Evolutionary conservation across 2,329 filamentous ascomycete genomes (phyloP), one percentile per base, ranked within the genome.

Genomic region (Fusarium palustre): DNA sequence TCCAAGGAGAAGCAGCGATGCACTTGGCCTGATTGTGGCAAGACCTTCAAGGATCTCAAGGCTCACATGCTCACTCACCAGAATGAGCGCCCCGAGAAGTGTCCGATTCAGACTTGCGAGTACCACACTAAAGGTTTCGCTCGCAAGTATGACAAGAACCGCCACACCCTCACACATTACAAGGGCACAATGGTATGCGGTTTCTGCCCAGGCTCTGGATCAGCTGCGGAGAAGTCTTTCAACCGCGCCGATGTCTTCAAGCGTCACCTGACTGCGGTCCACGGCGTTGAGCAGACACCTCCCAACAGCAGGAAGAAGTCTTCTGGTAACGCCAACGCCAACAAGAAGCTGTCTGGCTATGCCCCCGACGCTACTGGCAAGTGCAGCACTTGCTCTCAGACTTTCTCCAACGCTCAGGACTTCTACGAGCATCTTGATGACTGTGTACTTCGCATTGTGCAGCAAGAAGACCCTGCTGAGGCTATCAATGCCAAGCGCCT

Each of bases 161-260:
- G 94, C 45, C 94, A 97, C 79, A 97, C 94, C 7, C 81, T 97
- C 67, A 97, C 94, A 7, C 94, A 97, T 79, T 97, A 97, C 87
- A 97, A 97, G 82, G 94, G 94, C 41, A 97, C 92, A 49, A 97
- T 97, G 94, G 93, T 97, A 25, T 97, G 94, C 77, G 94, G 93
- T 31, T 97, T 97, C 83, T 97, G 94, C 75, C 93, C 94, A 2
- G 93, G 93, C 34, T 93, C 92, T 30, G 94, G 94, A 6, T 95
- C 93, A 7, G 88, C 93, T 10, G 91, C 92, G 2, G 94, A 97
- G 81, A 97, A 97, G 87, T 95, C 92, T 69, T 97, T 97, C 79
- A 97, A 97, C 83, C 89, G 94, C 59, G 94, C 94, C 61, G 94
- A 97, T 72, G 94, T 97, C 66, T 97, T 97, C 87, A 97, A 97